A percentile compares a stretch with the other conserved stretches of the same genome.
Evolutionary conservation across 2,329 filamentous ascomycete genomes (phyloP).

Genomic region (Mariannaea elegans): DNA sequence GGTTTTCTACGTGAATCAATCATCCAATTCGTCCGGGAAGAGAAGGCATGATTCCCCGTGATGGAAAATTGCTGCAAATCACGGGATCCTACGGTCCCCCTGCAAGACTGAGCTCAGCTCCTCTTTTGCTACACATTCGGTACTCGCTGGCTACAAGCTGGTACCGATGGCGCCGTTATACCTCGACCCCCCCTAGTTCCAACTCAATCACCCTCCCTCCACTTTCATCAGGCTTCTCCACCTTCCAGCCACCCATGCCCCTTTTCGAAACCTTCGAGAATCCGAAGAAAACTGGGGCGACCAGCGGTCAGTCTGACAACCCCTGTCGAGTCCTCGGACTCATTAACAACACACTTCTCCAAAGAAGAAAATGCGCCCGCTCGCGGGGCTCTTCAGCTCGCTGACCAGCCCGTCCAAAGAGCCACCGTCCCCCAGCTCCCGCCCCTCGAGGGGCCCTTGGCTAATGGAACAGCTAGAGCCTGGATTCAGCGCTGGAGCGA

Average conservation of each 20-base stretch:
- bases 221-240: slow-evolving; percentile 32
- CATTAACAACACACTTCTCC: slow-evolving; percentile 22
- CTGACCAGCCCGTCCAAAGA: slow-evolving; percentile 28
- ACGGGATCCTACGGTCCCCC: slow-evolving; percentile 29
- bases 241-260: slow-evolving; percentile 34
- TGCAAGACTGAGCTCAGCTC: slow-evolving; percentile 31
- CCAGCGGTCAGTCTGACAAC: slow-evolving; percentile 39
- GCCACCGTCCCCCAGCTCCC: slow-evolving; percentile 22
- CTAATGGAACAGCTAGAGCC: slow-evolving; percentile 22
- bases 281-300: slow-evolving; percentile 39
- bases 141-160: slow-evolving; percentile 17
- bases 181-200: slow-evolving; percentile 2
- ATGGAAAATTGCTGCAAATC: slow-evolving; percentile 37
- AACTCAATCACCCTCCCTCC: slow-evolving; percentile 21
- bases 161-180: not conserved
- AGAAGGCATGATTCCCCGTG: slow-evolving; percentile 35
- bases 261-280: slow-evolving; percentile 45
- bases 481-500: slow-evolving; percentile 13
- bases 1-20: slow-evolving; percentile 28
- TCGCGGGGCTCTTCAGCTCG: slow-evolving; percentile 29
- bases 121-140: slow-evolving; percentile 6
- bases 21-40: slow-evolving; percentile 42
- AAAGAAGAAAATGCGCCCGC: slow-evolving; percentile 14
- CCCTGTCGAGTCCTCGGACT: slow-evolving; percentile 28
- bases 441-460: slow-evolving; percentile 28